These are phyloP conservation scores for Leccinum subrobustum DNA, from an alignment of 1,284 basidiomycete species.

Conservation along the genomic window DNA sequence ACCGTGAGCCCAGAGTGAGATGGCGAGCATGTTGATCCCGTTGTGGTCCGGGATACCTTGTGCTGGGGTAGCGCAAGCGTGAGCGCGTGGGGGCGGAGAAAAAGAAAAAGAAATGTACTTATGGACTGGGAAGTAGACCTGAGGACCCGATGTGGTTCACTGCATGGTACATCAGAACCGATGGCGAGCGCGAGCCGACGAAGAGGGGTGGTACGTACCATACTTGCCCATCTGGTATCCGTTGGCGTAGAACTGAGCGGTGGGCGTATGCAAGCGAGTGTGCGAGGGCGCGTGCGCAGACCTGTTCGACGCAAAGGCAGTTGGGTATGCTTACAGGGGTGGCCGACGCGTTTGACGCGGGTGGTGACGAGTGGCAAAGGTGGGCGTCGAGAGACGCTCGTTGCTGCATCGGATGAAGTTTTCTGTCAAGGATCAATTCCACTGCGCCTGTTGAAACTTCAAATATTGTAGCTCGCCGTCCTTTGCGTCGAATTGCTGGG, in stretches of 20 bases:
- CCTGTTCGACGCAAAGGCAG: too few relatives aligned
- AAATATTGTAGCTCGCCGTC: conserved; percentile 62
- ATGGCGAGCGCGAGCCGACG: not conserved
- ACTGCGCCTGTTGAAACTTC: conserved; percentile 40
- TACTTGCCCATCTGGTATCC: conserved; percentile 33
- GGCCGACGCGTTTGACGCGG: too few relatives aligned
- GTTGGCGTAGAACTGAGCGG: conserved; percentile 27
- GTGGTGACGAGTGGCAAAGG: not conserved
- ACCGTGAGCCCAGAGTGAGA: too few relatives aligned
- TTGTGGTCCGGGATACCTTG: too few relatives aligned
- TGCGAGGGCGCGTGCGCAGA: too few relatives aligned
- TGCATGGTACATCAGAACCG: conserved; percentile 1
- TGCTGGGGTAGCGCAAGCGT: too few relatives aligned
- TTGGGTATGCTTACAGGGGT: too few relatives aligned
- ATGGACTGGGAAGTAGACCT: conserved; percentile 28
- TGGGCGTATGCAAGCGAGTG: not conserved
- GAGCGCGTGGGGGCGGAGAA: too few relatives aligned
- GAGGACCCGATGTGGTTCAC: conserved; percentile 28
- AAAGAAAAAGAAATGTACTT: conserved; percentile 5
- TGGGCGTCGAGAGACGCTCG: conserved; percentile 32
- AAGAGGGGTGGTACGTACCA: conserved; percentile 12
- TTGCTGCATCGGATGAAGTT: conserved; percentile 22
- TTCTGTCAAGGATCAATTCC: conserved; percentile 34
- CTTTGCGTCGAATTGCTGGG: conserved; percentile 57
- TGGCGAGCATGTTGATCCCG: too few relatives aligned